phyloP scores from a whole-genome alignment of 805 yeast species.

The Yarrowia porcina region DNA sequence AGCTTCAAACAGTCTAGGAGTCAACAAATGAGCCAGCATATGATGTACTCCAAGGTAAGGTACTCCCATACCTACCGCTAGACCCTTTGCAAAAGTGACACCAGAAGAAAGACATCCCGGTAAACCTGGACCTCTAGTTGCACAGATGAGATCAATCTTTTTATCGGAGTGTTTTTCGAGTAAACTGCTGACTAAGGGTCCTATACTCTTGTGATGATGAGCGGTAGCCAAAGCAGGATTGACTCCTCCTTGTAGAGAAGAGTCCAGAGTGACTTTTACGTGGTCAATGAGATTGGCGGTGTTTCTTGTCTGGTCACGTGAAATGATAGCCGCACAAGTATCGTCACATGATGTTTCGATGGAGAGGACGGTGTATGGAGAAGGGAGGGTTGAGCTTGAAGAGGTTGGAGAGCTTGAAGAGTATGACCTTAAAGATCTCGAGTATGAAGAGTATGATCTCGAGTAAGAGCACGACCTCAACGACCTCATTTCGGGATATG shows the following conservation, averaged over 20 bases:
- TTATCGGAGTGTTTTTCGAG: conserved; percentile 37
- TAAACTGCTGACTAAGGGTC: conserved; percentile 48
- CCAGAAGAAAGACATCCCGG: conserved; percentile 82
- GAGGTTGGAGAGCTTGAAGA: no score
- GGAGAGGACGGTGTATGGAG: conserved; percentile 59
- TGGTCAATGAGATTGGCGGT: conserved; percentile 57
- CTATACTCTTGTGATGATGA: conserved; percentile 66
- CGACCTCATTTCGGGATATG: no score
- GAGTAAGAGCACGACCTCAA: no score
- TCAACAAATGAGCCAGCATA: conserved; percentile 87
- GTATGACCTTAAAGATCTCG: no score
- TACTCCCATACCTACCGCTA: conserved; percentile 68
- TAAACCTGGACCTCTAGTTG: conserved; percentile 97
- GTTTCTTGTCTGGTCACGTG: conserved; percentile 41
- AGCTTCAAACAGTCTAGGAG: conserved; percentile 50
- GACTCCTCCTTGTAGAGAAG: conserved; percentile 72
- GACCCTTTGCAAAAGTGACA: conserved; percentile 78
- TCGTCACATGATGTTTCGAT: conserved; percentile 96
- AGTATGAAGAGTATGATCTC: no score
- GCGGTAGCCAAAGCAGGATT: conserved; percentile 79
- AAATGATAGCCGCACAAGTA: conserved; percentile 78
- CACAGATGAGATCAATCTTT: conserved; percentile 67
- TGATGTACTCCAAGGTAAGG: conserved; percentile 93
- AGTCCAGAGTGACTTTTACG: conserved; percentile 61
- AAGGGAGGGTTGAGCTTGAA: no score